Evolutionary conservation across 257 asterid species (phyloP), one percentile per base, ranked within the genome.

Genomic region (Ocimum tenuiflorum): DNA sequence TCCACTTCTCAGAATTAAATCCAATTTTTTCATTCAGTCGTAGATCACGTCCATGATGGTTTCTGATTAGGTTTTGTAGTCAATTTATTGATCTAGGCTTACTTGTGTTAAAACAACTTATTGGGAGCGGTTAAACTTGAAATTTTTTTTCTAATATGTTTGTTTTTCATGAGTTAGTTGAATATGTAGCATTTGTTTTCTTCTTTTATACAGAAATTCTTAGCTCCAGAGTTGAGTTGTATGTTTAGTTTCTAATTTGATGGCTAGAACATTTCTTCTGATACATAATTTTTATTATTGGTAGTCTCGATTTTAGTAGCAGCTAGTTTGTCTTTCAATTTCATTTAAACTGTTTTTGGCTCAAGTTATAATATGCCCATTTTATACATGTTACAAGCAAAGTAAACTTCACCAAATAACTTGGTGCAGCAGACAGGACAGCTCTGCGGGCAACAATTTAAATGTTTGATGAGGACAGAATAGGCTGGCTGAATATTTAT

Each of bases 31-130:
- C 45, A 31, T 43, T 48, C 11, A 46, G 11, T 60, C 49, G 4
- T 64, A 54, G 61, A 67, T 78, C 79, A 22, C 60, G 59, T 27
- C 52, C 63, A 7, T 8, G 7, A 17, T 9, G n/a, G 41, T 45
- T 57, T 55, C 13, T 59, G 33, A 8, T 18, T 55, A 14, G 50
- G 23, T 51, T 57, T 64, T 7, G 23, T 5, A 4, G 38, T 36
- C 2, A 12, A n/a, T 42, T 68, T 52, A 41, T 15, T 60, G 64
- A 63, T 64, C 14, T 48, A 17, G 57, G 52, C 49, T 13, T 33
- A n/a, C 11, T 41, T 61, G 45, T 14, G 45, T 14, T 75, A 6
- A 47, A 35, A 57, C n/a, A 33, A 17, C 22, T 35, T 47, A 11
- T 59, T 14, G 51, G 43, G 46, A 23, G 52, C 51, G 59, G 42